Evolutionary conservation across 2,329 filamentous ascomycete genomes (phyloP), one percentile per base, ranked within the genome.

Genomic region (Epicoccum sorghinum): DNA sequence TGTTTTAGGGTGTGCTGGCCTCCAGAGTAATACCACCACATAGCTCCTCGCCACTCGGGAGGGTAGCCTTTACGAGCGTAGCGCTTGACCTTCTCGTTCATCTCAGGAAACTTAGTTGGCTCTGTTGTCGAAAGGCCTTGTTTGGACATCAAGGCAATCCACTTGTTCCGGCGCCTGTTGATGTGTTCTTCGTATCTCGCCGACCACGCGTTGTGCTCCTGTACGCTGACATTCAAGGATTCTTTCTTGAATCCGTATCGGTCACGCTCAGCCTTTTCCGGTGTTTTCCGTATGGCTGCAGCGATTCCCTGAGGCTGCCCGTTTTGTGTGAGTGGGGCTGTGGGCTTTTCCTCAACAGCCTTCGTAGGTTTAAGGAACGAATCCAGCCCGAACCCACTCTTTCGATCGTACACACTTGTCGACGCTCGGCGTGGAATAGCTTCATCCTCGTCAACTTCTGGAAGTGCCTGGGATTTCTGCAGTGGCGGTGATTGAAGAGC

Each of bases 1-100:
- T 90, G 88, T 46, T 86, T 84, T 55, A 96, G 74, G 61, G 91
- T 89, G 40, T 87, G 86, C 23, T 91, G 91, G 1, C 93, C 93
- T 18, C 91, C 91, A 9, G 92, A 91, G 71, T 97, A 98, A 78
- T 90, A 97, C 74, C 96, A 98, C 93, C 93, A 98, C 40, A 93
- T 93, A 5, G 90, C 89, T n/a, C 93, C 93, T 67, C 93, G 86
- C 86, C 92, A 96, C 61, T 96, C 91, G 0, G 93, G 91, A 3
- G 93, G 93, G 44, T 97, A 93, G 13, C 93, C 93, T 75, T 97
- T 98, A 46, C 93, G 87, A 43, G 96, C 85, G 70, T 95, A 97
- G 14, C 92, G 85, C 76, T 96, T 96, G 38, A 95, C 86, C 75
- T 96, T 96, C 40, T 87, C 85, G 44, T 87, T 90, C 47, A 87